Evolutionary conservation across 495 filamentous ascomycete genomes (phyloP), one percentile per base, ranked within the genome.

Genomic region (Hyaloscypha finlandica): DNA sequence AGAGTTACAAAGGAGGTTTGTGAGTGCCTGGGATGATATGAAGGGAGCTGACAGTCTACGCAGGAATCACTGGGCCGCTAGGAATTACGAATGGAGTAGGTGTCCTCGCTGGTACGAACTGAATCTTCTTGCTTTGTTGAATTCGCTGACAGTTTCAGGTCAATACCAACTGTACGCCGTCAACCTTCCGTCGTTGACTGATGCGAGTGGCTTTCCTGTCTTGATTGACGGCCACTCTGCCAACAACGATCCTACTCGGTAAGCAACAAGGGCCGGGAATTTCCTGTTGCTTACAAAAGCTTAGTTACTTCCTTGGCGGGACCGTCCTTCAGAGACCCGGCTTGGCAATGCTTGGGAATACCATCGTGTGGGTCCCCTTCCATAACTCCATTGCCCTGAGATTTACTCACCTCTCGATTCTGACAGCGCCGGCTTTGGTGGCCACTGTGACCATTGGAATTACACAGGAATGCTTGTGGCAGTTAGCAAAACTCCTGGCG

Each of bases 361-460:
- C 72, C n/a, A 68, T 80, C 9, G 72, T 77, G 35, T 37, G 12
- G 12, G 35, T 37, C 8, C 35, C 25, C 25, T 2, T 25, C 25
- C 2, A 37, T 6, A 8, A 37, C 12, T 12, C 35, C 12, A 6
- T 8, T 37, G 35, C 35, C 12, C 6, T 37, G 35, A 37, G 35
- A 1, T 37, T 12, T 37, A 6, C 35, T 37, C 35, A 37, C 12
- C 12, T 8, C 12, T 37, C 35, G 25, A 25, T 25, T 25, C 25
- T 25, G 3, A 37, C 35, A 37, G 35, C 57, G 77, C 70, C 11
- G 78, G 73, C 0, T 81, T 80, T 65, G 79, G 75, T 25, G 78
- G 78, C 30, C 79, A 80, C 64, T 81, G 79, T 59, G 79, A 80
- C 55, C 61, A 74, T 2, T 81, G 77, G 69, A 81, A 81, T 61